These are phyloP conservation scores for Spathaspora arborariae DNA, from an alignment of 805 yeast genomes.

Conservation along the genomic window DNA sequence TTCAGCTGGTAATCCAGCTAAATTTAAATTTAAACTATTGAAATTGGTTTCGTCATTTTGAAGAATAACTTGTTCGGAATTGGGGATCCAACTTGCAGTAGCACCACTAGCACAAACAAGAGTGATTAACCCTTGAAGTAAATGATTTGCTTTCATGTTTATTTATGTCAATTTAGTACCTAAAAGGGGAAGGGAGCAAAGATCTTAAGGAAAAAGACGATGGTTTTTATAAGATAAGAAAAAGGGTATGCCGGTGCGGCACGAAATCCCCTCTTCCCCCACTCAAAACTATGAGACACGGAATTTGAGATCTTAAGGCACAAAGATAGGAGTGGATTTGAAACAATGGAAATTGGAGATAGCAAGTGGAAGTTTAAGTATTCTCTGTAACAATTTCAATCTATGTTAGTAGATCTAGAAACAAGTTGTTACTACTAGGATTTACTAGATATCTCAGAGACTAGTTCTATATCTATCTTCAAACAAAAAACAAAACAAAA, in stretches of 20 bases:
- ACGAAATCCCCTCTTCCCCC: background rate
- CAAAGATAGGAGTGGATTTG: too few relatives aligned
- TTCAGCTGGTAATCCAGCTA: background rate
- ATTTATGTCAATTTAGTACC: background rate
- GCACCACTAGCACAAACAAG: background rate
- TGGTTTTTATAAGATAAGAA: background rate
- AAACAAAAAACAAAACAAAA: too few relatives aligned
- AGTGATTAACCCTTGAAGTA: constrained; percentile 2
- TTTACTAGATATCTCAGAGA: too few relatives aligned
- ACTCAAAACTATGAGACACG: too few relatives aligned
- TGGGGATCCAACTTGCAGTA: background rate
- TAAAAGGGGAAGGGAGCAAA: background rate
- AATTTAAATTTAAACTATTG: background rate
- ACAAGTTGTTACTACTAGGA: too few relatives aligned
- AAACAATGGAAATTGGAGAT: too few relatives aligned
- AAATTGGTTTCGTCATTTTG: background rate
- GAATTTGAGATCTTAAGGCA: too few relatives aligned
- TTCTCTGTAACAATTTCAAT: too few relatives aligned
- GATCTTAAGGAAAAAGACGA: background rate
- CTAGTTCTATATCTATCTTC: too few relatives aligned
- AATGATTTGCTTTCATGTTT: constrained; percentile 4
- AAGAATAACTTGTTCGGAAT: constrained; percentile 1
- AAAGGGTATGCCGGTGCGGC: background rate
- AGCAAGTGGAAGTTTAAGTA: too few relatives aligned
- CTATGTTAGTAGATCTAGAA: too few relatives aligned